Evolutionary conservation across 495 filamentous ascomycete genomes (phyloP).

Genomic region (Lepidopterella palustris): DNA sequence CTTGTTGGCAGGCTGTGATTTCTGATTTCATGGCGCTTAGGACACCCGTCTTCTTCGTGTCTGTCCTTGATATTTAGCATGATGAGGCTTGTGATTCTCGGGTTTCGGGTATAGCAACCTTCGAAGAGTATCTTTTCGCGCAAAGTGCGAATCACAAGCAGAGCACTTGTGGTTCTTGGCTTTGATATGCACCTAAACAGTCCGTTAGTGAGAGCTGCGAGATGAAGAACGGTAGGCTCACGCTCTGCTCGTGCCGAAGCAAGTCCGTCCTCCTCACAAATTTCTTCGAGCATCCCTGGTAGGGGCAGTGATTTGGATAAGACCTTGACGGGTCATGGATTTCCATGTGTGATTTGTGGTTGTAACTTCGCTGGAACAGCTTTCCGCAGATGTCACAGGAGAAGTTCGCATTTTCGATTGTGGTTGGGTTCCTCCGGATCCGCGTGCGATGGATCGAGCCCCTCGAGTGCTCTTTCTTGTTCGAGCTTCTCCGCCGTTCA

Average conservation of each 20-base stretch:
- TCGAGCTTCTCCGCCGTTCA: slow-evolving; percentile 3
- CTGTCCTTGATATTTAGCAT: slow-evolving; percentile 38
- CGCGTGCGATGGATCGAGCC: slow-evolving; percentile 12
- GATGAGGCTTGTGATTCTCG: background rate
- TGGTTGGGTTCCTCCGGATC: slow-evolving; percentile 55
- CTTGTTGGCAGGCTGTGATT: slow-evolving; percentile 7
- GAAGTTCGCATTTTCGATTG: slow-evolving; percentile 68
- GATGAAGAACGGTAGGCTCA: slow-evolving; percentile 34
- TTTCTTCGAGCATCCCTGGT: slow-evolving; percentile 59
- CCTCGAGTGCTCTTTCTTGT: background rate
- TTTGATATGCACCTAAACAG: slow-evolving; percentile 59
- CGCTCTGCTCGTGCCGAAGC: slow-evolving; percentile 72
- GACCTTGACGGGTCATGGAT: slow-evolving; percentile 73
- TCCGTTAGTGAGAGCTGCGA: background rate
- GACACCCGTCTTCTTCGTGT: slow-evolving; percentile 75
- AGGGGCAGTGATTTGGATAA: slow-evolving; percentile 61
- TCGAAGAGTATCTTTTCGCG: slow-evolving; percentile 74
- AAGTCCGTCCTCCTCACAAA: slow-evolving; percentile 85
- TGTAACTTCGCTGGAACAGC: slow-evolving; percentile 81
- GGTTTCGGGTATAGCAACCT: slow-evolving; percentile 47
- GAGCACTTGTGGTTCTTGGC: slow-evolving; percentile 64
- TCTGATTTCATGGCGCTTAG: slow-evolving; percentile 58
- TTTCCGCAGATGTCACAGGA: slow-evolving; percentile 71
- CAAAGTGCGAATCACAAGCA: slow-evolving; percentile 67
- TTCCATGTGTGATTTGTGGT: slow-evolving; percentile 85